Base-by-base conservation (phyloP, 2,329 filamentous ascomycete species). In the Corinectria fuckeliana region DNA sequence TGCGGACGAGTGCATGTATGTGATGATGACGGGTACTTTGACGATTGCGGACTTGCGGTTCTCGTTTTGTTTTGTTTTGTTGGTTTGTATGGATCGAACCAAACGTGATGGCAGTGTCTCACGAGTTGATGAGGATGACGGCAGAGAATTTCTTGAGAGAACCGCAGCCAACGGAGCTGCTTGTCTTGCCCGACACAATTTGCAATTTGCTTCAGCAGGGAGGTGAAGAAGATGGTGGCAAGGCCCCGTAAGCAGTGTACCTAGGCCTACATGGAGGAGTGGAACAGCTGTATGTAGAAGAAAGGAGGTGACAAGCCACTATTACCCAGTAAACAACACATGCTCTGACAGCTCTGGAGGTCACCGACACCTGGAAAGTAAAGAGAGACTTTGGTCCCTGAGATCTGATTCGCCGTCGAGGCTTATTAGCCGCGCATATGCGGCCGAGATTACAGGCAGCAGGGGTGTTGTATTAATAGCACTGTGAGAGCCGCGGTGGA, bases 401-500 rank as follows among this genome's bases (percentile, higher is more conserved):
- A 45, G 56, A 16, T 39, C 20, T 70, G 68, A 70, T 68, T 70
- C 58, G 68, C 21, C 50, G 38, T 54, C 18, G 45, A 28, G 41
- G 59, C 47, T 67, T 58, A 71, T 63, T 68, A 71, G 68, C 56
- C 61, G 67, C 63, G 63, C 64, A 61, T 63, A 70, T 69, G 68
- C 66, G 62, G 54, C 68, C 67, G 69, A 71, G 67, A 71, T 71
- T 71, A 64, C 66, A 42, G 62, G 56, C 53, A 38, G 47, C 67
- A 69, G 56, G 62, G 67, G 56, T 34, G 9, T 16, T 16, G n/a
- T 7, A 5, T 16, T 38, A 26, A 32, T 44, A 28, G 39, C 64
- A 71, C 69, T 68, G 67, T 71, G 58, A 36, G n/a, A 5, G 1
- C 9, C 18, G 1, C 6, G 10, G 6, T 10, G 4, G n/a, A 13